Percentiles rank a stretch among this genome's conserved stretches.
phyloP scores from a whole-genome alignment of 1,139 yeast genomes.

The Trichomonascaceae sp. region DNA sequence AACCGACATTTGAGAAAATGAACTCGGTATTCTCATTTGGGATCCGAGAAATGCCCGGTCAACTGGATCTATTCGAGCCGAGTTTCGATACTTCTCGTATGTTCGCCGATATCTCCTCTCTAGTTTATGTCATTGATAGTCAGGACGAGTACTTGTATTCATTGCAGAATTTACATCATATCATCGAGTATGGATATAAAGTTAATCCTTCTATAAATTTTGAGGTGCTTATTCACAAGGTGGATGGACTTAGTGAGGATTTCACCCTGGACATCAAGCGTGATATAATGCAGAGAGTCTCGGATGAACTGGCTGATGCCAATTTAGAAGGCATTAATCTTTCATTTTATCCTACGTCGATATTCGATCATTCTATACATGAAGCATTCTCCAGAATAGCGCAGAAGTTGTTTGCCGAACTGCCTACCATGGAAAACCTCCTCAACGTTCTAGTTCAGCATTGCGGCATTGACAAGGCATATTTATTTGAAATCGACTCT shows the following conservation, averaged over 20 bases:
- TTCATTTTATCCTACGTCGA: conserved; percentile 84
- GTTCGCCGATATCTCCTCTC: conserved; percentile 82
- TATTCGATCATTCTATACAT: conserved; percentile 91
- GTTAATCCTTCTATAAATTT: conserved; percentile 82
- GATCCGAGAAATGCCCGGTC: conserved; percentile 97
- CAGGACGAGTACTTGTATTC: conserved; percentile 95
- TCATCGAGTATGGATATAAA: conserved; percentile 80
- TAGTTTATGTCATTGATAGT: conserved; percentile 82
- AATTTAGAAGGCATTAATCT: conserved; percentile 91
- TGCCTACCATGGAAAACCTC: conserved; percentile 83
- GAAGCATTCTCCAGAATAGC: conserved; percentile 93
- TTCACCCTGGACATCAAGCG: conserved; percentile 90
- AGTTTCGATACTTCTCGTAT: conserved; percentile 62
- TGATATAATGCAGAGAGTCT: conserved; percentile 93
- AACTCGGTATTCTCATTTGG: conserved; percentile 39
- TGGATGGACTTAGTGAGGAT: conserved; percentile 92
- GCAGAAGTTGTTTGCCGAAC: conserved; percentile 82
- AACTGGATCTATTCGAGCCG: conserved; percentile 82
- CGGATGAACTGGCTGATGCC: conserved; percentile 83
- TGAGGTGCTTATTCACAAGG: conserved; percentile 90
- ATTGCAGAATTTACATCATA: conserved; percentile 78
- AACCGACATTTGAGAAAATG: conserved; percentile 54
- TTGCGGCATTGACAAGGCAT: conserved; percentile 86
- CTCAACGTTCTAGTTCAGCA: conserved; percentile 85
- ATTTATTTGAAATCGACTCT: conserved; percentile 85